Conservation (phyloP, 208 protist genomes). For the Lotmaria passim region DNA sequence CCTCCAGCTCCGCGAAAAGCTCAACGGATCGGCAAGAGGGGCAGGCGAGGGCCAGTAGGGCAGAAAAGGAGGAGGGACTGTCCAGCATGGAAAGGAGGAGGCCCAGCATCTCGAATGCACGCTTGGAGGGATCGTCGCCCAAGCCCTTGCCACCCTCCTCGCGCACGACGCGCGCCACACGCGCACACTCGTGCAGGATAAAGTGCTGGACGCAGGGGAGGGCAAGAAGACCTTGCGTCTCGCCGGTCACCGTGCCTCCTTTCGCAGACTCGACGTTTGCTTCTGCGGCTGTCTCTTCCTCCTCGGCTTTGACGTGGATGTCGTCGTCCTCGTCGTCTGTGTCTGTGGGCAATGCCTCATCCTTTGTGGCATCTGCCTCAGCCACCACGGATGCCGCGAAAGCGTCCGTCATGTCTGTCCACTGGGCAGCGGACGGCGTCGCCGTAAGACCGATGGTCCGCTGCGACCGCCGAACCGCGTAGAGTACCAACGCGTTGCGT, state of each 20-base stretch:
- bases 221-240: slow-evolving; percentile 5
- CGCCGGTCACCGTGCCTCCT: neutral
- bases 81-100: slow-evolving; percentile 28
- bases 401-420: no score
- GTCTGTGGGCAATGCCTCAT: no score
- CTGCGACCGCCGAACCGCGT: no score
- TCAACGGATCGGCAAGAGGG: slow-evolving; percentile 39
- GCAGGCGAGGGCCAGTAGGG: slow-evolving; percentile 39
- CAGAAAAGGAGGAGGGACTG: slow-evolving; percentile 1
- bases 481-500: no score
- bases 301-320: no score
- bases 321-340: no score
- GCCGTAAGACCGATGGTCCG: no score
- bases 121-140: slow-evolving; percentile 16
- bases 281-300: neutral
- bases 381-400: no score
- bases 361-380: no score
- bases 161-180: slow-evolving; percentile 29
- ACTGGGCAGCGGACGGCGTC: neutral
- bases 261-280: neutral
- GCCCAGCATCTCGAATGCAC: slow-evolving; percentile 25
- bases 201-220: slow-evolving; percentile 45
- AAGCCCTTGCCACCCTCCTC: slow-evolving; percentile 20
- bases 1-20: neutral
- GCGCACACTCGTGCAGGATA: slow-evolving; percentile 42